A percentile compares a stretch with the other conserved stretches of the same genome.
These are phyloP conservation scores for Rhodotorula kratochvilovae DNA, from an alignment of 768 basidiomycete species.

Conservation along the genomic window DNA sequence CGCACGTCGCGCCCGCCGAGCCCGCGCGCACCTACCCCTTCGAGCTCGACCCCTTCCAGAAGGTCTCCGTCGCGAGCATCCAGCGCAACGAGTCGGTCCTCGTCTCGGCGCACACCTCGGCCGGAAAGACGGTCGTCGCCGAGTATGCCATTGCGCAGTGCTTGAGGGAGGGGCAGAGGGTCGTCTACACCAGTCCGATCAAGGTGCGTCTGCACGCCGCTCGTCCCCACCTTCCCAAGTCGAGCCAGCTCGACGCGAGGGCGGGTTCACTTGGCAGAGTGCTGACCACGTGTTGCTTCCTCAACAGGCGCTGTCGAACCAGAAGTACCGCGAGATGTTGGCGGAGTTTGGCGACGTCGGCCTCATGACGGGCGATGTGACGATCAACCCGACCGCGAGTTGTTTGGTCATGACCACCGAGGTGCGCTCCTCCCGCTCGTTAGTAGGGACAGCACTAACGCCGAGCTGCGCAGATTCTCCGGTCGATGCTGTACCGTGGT, in stretches of 20 bases:
- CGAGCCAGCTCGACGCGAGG: neutral
- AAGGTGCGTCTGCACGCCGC: slow-evolving; percentile 60
- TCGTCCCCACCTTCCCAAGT: no score
- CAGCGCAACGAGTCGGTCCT: slow-evolving; percentile 96
- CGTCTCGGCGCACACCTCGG: slow-evolving; percentile 97
- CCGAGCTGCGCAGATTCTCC: slow-evolving; percentile 65
- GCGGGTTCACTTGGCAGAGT: no score
- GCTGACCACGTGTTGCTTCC: no score
- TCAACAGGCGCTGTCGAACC: slow-evolving; percentile 86
- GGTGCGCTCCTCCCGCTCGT: slow-evolving; percentile 53
- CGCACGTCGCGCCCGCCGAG: slow-evolving; percentile 84
- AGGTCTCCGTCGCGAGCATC: slow-evolving; percentile 88
- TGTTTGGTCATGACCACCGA: slow-evolving; percentile 99
- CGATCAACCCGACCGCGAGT: slow-evolving; percentile 92
- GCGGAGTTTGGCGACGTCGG: slow-evolving; percentile 98
- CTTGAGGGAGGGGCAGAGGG: slow-evolving; percentile 85
- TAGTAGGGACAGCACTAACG: neutral
- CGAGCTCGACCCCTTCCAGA: slow-evolving; percentile 93
- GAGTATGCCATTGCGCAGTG: slow-evolving; percentile 99
- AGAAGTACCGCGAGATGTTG: slow-evolving; percentile 96
- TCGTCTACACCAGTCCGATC: slow-evolving; percentile 98
- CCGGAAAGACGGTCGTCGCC: slow-evolving; percentile 98
- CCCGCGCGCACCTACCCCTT: slow-evolving; percentile 93
- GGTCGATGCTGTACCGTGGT: slow-evolving; percentile 97
- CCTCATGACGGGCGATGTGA: slow-evolving; percentile 98